Evolutionary conservation across 2,329 filamentous ascomycete species (phyloP), one percentile per base, ranked within the genome.

Genomic region (Aspergillus cejpii): DNA sequence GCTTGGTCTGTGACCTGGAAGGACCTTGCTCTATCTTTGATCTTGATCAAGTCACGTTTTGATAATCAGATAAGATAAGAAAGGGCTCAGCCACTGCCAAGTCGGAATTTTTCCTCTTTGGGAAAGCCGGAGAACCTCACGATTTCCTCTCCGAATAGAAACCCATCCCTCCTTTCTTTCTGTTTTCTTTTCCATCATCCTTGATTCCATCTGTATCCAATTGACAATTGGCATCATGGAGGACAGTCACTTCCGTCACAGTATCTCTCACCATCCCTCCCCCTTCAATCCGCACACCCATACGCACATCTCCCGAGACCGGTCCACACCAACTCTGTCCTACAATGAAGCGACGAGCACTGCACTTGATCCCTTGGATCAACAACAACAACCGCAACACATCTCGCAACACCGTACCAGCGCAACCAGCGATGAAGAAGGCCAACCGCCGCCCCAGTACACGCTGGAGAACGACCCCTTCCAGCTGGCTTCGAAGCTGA

Each of bases 401-500:
- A 36, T 39, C 14, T 48, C 56, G 1, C 57, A 60, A 17, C 60
- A 64, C 23, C 58, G 51, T 15, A 37, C 27, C 23, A 45, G 28
- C 39, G 45, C 37, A 17, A 45, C 56, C 50, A 58, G 54, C 33
- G 74, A 77, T 49, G 65, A 74, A 45, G 74, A 77, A 58, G 59
- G 62, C n/a, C 63, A 65, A 33, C 58, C 61, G 8, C 66, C 68
- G 0, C 81, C 83, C 0, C 74, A 73, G 6, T 79, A 83, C 58
- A 79, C 74, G 15, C 65, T 68, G 20, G 80, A 83, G 53, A 84
- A 80, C 58, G 91, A 97, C 57, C 91, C 91, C 0, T 92, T 88
- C 67, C 80, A 83, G 43, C 81, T 97, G 3, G 81, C 85, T 1
- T 78, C 79, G 2, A 81, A 80, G 43, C 79, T 92, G 64, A 97